Percentiles rank a stretch among this genome's conserved stretches.
Conservation (phyloP, 257 asterid species). For the Jasminum sambac region DNA sequence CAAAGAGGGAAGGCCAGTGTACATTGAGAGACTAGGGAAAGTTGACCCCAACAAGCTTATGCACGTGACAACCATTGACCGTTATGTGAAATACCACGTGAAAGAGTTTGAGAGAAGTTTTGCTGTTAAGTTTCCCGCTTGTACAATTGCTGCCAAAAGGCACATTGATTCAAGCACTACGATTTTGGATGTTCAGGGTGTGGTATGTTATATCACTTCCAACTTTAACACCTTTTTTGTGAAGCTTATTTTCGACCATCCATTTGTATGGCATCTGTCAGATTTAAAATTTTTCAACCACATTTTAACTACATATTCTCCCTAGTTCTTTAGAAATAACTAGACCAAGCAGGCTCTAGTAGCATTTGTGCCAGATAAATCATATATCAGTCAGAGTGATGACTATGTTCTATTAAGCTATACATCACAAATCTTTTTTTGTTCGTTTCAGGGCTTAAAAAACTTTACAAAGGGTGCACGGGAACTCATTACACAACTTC, state of each 20-base stretch:
- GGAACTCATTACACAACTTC: constrained; percentile 83
- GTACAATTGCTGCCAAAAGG: constrained; percentile 93
- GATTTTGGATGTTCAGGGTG: constrained; percentile 95
- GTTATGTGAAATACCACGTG: constrained; percentile 84
- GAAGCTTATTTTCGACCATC: too few species aligned
- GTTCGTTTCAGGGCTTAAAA: constrained; percentile 67
- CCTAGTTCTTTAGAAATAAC: too few species aligned
- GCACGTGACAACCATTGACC: constrained; percentile 91
- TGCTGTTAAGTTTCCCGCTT: constrained; percentile 86
- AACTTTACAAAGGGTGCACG: constrained; percentile 83
- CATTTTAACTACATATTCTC: too few species aligned
- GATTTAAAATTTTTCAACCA: too few species aligned
- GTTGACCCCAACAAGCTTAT: constrained; percentile 84
- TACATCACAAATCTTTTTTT: not conserved
- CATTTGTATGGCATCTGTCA: too few species aligned
- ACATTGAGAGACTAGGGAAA: constrained; percentile 90
- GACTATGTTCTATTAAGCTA: not conserved
- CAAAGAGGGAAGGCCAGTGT: constrained; percentile 92
- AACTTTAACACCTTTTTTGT: not conserved
- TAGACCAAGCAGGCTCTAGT: too few species aligned
- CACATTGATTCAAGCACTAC: constrained; percentile 97
- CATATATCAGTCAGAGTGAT: not conserved
- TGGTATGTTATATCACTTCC: constrained; percentile 55
- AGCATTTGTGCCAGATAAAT: not conserved
- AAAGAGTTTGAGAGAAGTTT: constrained; percentile 81